phyloP scores from a whole-genome alignment of 495 filamentous ascomycete species.

The Aspergillus incahuasiensis region DNA sequence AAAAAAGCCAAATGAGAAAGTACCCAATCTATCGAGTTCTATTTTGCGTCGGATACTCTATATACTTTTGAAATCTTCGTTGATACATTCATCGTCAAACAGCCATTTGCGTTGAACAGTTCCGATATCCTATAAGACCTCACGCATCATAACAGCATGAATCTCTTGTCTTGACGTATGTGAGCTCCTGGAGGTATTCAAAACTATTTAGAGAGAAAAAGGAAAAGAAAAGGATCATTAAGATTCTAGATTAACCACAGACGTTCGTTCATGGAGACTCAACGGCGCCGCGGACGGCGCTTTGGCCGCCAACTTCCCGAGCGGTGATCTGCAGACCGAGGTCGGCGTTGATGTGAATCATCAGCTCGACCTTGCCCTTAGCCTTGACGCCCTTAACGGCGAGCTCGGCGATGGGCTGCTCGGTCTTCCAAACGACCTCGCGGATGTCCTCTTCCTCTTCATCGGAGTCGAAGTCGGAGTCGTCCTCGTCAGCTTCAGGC shows the following conservation, averaged over 20 bases:
- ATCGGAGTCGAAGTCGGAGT: conserved; percentile 59
- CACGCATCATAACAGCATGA: conserved; percentile 1
- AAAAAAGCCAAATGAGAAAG: background rate
- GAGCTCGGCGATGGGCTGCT: conserved; percentile 78
- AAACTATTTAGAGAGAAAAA: conserved; percentile 6
- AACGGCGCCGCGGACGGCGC: conserved; percentile 71
- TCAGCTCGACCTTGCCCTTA: conserved; percentile 87
- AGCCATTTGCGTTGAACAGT: conserved; percentile 14
- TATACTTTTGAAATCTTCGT: conserved; percentile 26
- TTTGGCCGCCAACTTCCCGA: conserved; percentile 80
- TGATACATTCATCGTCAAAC: conserved; percentile 26
- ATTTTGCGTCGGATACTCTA: conserved; percentile 18
- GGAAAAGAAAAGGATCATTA: conserved; percentile 23
- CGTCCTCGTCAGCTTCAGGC: conserved; percentile 53
- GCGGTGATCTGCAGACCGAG: conserved; percentile 71
- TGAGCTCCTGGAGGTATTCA: conserved; percentile 8
- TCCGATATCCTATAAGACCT: conserved; percentile 6
- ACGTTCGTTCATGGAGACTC: conserved; percentile 33
- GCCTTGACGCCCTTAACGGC: conserved; percentile 78
- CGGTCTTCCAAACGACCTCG: conserved; percentile 90
- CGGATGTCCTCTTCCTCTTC: conserved; percentile 72
- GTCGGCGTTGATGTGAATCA: conserved; percentile 77
- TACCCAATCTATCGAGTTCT: conserved; percentile 18
- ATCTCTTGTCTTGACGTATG: background rate
- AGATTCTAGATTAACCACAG: conserved; percentile 7